Base-by-base conservation (phyloP, 2,329 filamentous ascomycete species). In the Ilyonectria sp. region DNA sequence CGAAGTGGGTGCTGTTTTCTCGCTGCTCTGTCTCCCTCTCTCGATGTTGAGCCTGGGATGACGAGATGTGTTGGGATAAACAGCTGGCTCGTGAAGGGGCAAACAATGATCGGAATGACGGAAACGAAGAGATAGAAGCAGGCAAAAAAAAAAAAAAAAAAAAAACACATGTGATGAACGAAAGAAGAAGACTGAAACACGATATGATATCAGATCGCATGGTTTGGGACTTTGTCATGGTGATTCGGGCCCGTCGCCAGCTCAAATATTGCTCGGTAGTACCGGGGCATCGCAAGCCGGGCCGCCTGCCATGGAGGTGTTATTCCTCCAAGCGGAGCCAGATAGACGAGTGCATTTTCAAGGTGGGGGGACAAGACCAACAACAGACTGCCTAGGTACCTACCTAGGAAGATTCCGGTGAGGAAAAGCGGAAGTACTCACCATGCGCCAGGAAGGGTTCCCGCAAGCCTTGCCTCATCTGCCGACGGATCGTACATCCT, bases 221-320 rank as follows among this genome's bases (percentile, higher is more conserved):
- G 35, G 56, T 57, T 63, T 37, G 35, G 40, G 37, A 46, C 15
- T 23, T n/a, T 50, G 17, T 8, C 15, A 56, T 74, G 59, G 65
- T 68, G 65, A 68, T 72, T 70, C 71, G 69, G 73, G 62, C 73
- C 73, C 31, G 63, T 26, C 72, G 60, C 73, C 70, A 61, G 44
- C 43, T 9, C 21, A n/a, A 31, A 43, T 33, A 49, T 46, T 52
- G 23, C 43, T 29, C 58, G 47, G 58, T 21, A 58, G 46, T 31
- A 37, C 58, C 63, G 58, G 58, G 63, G 46, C 53, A 53, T 46
- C 17, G 57, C 50, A 15, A 66, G 44, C 57, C 63, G 63, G 63
- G 58, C 58, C 63, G 63, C 40, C 29, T 58, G 31, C 58, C 58
- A 54, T 40, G 56, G 23, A 52, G 40, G 26, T 64, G 35, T 37